A percentile compares a stretch with the other conserved stretches of the same genome.
Conservation (phyloP, 192 early-diverging fungal genomes). For the Rhizophagus sp. region DNA sequence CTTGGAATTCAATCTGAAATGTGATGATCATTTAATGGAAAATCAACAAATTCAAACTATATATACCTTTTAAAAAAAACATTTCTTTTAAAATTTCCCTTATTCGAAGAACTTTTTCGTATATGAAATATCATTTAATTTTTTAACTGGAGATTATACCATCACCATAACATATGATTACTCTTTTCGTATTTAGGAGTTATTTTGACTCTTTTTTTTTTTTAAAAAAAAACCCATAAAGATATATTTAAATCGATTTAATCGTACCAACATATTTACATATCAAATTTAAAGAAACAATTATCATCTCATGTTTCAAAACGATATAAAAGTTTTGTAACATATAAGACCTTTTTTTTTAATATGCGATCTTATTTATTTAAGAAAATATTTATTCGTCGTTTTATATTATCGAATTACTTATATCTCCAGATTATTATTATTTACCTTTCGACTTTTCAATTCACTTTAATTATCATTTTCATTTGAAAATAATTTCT, state of each 20-base stretch:
- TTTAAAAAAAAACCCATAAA: background rate
- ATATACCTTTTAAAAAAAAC: background rate
- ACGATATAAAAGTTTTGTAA: background rate
- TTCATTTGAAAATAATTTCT: background rate
- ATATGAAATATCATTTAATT: background rate
- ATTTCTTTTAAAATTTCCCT: background rate
- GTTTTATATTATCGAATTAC: background rate
- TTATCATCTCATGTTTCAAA: background rate
- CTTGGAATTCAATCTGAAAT: background rate
- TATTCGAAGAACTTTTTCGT: background rate
- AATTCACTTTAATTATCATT: background rate
- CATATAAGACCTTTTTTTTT: background rate
- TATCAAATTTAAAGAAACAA: background rate
- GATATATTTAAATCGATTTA: too few relatives aligned
- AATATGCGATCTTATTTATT: background rate
- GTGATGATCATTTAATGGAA: background rate
- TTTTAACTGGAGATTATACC: background rate
- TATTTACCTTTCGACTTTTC: background rate
- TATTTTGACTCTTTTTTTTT: background rate
- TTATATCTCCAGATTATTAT: background rate
- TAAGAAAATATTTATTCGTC: background rate
- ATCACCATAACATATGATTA: background rate
- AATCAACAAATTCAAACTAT: conserved; percentile 1
- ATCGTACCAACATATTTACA: background rate
- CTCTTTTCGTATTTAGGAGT: background rate